Percentiles rank a stretch among this genome's conserved stretches.
phyloP scores from a whole-genome alignment of 2,329 filamentous ascomycete genomes.

The Fusarium graminum region DNA sequence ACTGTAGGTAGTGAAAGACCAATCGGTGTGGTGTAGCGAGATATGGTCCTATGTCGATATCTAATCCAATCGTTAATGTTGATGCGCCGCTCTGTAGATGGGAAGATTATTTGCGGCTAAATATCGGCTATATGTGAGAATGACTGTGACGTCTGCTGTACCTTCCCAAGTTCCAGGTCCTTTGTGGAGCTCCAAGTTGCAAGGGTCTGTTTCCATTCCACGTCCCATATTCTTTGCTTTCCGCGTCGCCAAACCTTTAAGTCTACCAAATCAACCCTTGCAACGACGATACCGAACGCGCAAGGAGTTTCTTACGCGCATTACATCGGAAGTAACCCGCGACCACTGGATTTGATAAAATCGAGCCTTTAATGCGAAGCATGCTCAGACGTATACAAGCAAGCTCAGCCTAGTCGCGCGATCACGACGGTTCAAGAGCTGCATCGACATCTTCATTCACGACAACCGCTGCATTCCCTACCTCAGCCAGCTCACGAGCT shows the following conservation, averaged over 20 bases:
- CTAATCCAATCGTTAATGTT: constrained; percentile 15
- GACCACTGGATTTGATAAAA: constrained; percentile 23
- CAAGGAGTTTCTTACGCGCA: constrained; percentile 12
- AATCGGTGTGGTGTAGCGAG: constrained; percentile 21
- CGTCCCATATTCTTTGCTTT: constrained; percentile 43
- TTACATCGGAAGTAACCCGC: constrained; percentile 6
- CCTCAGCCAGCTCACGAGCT: constrained; percentile 29
- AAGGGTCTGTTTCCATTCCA: constrained; percentile 44
- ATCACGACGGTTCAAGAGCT: constrained; percentile 44
- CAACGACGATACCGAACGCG: constrained; percentile 25
- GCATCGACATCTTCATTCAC: constrained; percentile 39
- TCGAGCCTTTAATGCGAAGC: constrained; percentile 46
- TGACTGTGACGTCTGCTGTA: constrained; percentile 42
- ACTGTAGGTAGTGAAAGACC: constrained; percentile 9
- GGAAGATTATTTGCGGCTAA: constrained; percentile 47
- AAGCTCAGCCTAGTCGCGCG: constrained; percentile 52
- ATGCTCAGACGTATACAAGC: constrained; percentile 47
- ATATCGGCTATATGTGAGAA: constrained; percentile 41
- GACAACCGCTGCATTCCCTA: constrained; percentile 23
- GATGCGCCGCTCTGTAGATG: constrained; percentile 25
- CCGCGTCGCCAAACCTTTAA: constrained; percentile 48
- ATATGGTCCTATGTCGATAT: constrained; percentile 29
- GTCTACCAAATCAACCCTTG: constrained; percentile 22
- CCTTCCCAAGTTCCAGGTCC: constrained; percentile 29
- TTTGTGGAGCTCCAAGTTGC: constrained; percentile 40